Conservation (phyloP, 2,329 filamentous ascomycete species). For the Fusarium torulosum region DNA sequence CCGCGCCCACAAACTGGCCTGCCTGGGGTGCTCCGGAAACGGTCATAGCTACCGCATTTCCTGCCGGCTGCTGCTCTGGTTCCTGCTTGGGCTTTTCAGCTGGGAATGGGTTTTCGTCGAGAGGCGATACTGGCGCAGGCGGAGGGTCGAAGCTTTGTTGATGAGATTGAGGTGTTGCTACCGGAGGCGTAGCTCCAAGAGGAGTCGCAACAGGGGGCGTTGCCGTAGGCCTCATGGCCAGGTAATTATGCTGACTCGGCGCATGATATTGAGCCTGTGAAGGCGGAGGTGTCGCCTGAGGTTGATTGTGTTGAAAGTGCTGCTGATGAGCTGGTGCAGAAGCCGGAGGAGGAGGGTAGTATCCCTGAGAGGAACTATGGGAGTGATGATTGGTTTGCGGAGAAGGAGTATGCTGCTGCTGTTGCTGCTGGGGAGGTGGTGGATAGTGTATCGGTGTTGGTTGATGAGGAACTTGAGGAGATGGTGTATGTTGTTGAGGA, state of each 20-base stretch:
- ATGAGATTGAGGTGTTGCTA: slow-evolving; percentile 39
- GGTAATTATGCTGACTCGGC: slow-evolving; percentile 35
- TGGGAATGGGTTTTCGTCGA: slow-evolving; percentile 43
- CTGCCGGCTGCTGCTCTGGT: slow-evolving; percentile 43
- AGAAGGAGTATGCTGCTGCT: slow-evolving; percentile 44
- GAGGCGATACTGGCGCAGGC: slow-evolving; percentile 42
- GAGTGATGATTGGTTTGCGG: slow-evolving; percentile 45
- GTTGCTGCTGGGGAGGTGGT: slow-evolving; percentile 41
- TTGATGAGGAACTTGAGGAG: slow-evolving; percentile 42
- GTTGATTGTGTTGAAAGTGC: slow-evolving; percentile 43
- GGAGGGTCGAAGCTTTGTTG: slow-evolving; percentile 48
- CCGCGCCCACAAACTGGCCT: slow-evolving; percentile 73
- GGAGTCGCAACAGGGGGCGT: slow-evolving; percentile 46
- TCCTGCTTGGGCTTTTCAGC: slow-evolving; percentile 48
- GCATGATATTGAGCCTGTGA: slow-evolving; percentile 45
- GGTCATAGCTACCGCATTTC: slow-evolving; percentile 50
- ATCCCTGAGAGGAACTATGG: slow-evolving; percentile 27
- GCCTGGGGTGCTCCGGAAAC: slow-evolving; percentile 57
- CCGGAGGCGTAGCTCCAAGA: slow-evolving; percentile 45
- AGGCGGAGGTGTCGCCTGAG: slow-evolving; percentile 43
- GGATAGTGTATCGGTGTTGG: slow-evolving; percentile 37
- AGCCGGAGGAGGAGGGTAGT: slow-evolving; percentile 44
- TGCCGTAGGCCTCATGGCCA: slow-evolving; percentile 37
- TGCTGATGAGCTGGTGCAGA: slow-evolving; percentile 44
- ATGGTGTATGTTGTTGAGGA: slow-evolving; percentile 46